These are phyloP conservation scores for Chalaropsis thielavioides DNA, from an alignment of 2,329 filamentous ascomycete genomes.

Conservation along the genomic window DNA sequence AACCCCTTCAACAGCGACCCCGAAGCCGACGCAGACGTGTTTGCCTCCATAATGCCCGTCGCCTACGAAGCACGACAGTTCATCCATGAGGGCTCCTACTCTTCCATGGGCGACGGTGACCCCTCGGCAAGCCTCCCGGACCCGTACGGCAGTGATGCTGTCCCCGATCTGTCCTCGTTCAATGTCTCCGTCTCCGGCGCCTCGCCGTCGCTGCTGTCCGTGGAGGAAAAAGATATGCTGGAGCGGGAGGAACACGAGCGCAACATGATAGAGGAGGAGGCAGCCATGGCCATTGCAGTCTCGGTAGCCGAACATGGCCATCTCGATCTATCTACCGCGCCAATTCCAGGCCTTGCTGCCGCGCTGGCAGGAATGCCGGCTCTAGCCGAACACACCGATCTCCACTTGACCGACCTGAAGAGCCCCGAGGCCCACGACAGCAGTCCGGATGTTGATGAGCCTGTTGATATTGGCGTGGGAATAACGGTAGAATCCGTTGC, in stretches of 20 bases:
- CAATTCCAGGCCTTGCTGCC: conserved; percentile 11
- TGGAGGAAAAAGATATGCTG: conserved; percentile 23
- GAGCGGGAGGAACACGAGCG: conserved; percentile 11
- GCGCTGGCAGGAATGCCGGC: conserved; percentile 14
- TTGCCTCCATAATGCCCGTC: conserved; percentile 32
- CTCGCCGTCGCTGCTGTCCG: conserved; percentile 27
- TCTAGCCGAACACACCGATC: conserved; percentile 22
- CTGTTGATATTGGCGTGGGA: neutral
- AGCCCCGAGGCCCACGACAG: conserved; percentile 9
- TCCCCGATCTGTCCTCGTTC: conserved; percentile 32
- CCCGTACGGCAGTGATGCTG: conserved; percentile 31
- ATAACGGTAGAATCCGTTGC: neutral
- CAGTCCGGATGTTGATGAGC: conserved; percentile 7
- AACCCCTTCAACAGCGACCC: conserved; percentile 18
- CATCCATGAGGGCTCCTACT: conserved; percentile 34
- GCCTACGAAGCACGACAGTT: conserved; percentile 38
- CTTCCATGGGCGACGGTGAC: conserved; percentile 30
- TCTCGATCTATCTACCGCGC: conserved; percentile 14
- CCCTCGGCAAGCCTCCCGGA: conserved; percentile 24
- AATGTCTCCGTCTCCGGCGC: conserved; percentile 22
- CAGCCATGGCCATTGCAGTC: conserved; percentile 13
- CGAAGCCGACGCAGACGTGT: conserved; percentile 13
- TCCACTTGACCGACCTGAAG: conserved; percentile 12
- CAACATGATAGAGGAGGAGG: conserved; percentile 14
- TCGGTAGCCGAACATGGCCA: conserved; percentile 15